Percentiles rank a stretch among this genome's conserved stretches.
These are phyloP conservation scores for Chalara sp. DNA, from an alignment of 2,329 filamentous ascomycete species.

Conservation along the genomic window DNA sequence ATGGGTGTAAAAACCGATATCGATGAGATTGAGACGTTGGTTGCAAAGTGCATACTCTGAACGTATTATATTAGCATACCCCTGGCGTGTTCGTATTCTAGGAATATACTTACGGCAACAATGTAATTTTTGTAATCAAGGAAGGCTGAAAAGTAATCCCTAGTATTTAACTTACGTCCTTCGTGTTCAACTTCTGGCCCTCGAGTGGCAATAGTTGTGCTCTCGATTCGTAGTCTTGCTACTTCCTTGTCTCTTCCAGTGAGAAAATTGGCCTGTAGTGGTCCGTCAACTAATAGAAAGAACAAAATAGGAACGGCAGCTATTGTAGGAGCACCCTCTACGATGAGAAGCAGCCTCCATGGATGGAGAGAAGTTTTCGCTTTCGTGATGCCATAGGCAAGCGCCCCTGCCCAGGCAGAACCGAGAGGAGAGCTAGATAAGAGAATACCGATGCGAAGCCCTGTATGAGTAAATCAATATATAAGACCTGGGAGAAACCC, in stretches of 20 bases:
- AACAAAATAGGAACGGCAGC: slow-evolving; percentile 47
- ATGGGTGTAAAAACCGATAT: slow-evolving; percentile 59
- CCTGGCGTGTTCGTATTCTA: neutral
- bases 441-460: slow-evolving; percentile 64
- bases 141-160: slow-evolving; percentile 40
- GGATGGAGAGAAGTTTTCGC: slow-evolving; percentile 47
- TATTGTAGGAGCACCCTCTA: slow-evolving; percentile 57
- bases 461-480: slow-evolving; percentile 51
- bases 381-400: slow-evolving; percentile 63
- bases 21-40: slow-evolving; percentile 59
- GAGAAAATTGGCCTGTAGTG: slow-evolving; percentile 43
- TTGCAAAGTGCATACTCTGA: slow-evolving; percentile 48
- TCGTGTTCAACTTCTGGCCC: slow-evolving; percentile 42
- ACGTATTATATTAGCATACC: slow-evolving; percentile 15
- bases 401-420: slow-evolving; percentile 61
- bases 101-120: slow-evolving; percentile 5
- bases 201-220: too few relatives aligned
- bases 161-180: slow-evolving; percentile 36
- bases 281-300: slow-evolving; percentile 46
- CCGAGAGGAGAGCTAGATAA: slow-evolving; percentile 60
- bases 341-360: slow-evolving; percentile 60
- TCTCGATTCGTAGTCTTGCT: slow-evolving; percentile 44
- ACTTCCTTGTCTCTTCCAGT: slow-evolving; percentile 38
- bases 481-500: slow-evolving; percentile 40
- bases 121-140: slow-evolving; percentile 38